Evolutionary conservation across 345 rosid genomes (phyloP), one percentile per base, ranked within the genome.

Genomic region (Gossypioides kirkii): DNA sequence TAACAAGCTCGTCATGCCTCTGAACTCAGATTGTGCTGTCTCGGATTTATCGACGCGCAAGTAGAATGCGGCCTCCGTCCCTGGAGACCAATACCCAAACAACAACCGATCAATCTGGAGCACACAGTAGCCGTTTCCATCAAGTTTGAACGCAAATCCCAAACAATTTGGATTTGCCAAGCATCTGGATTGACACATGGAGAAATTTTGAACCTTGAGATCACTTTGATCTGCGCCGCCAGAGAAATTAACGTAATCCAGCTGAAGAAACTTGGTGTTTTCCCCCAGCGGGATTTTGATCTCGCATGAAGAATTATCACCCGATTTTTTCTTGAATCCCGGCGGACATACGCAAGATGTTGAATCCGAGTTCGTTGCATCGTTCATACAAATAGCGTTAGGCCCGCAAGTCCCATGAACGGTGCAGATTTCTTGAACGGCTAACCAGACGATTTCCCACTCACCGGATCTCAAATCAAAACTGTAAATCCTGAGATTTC

Each of bases 61-160:
- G 73, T 80, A 89, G 79, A 82, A 79, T 56, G 81, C 83, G 11
- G 46, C 42, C 68, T 84, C 83, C 0, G 81, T 67, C 10, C 91
- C 91, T 0, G 90, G 90, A 22, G 94, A 89, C 94, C 90, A 89
- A 36, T 77, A 83, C 10, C 94, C 94, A 18, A 75, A 80, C 2
- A 82, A 32, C 62, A 89, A 46, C 14, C 14, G 65, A 0, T 69
- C 84, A 9, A 84, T 76, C 74, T 80, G 89, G 36, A 87, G 85
- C 17, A 80, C 84, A 17, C 94, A 89, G 78, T 55, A 83, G 0
- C 86, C 84, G 12, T 60, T 76, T 2, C 94, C 94, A 13, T 87
- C 86, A 73, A 74, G 87, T 55, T 84, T 86, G 82, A 83, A 87
- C 73, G 73, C 73, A 78, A 84, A 89, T 11, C 90, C 94, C 1